Conservation (phyloP, 1,284 basidiomycete species). For the Macrocystidia cucumis region DNA sequence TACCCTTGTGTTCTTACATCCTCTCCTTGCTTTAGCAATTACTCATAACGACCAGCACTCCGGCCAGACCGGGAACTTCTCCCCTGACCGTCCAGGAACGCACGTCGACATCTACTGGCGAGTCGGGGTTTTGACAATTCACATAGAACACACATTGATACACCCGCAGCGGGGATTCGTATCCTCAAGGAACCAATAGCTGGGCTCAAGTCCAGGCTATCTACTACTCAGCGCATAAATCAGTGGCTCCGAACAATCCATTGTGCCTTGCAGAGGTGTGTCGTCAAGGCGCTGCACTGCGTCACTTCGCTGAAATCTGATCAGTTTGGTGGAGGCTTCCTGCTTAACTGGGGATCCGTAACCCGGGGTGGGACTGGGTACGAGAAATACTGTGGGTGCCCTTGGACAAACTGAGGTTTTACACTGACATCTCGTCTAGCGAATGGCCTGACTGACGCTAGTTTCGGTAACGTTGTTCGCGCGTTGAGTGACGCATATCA, state of each 20-base stretch:
- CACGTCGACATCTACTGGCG: constrained; percentile 43
- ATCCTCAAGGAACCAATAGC: constrained; percentile 35
- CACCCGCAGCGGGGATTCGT: constrained; percentile 34
- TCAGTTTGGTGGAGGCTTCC: constrained; percentile 40
- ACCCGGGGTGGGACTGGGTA: constrained; percentile 38
- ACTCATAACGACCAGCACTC: constrained; percentile 40
- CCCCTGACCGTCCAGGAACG: constrained; percentile 33
- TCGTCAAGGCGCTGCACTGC: not conserved
- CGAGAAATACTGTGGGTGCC: constrained; percentile 35
- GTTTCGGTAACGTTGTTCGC: constrained; percentile 27
- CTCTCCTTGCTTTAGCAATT: constrained; percentile 23
- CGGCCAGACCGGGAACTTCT: constrained; percentile 35
- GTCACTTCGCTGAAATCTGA: not conserved
- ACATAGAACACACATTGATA: not conserved
- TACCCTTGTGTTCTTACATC: not conserved
- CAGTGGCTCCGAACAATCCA: constrained; percentile 35
- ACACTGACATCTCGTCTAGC: constrained; percentile 15
- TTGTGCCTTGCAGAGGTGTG: constrained; percentile 40
- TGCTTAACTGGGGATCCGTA: constrained; percentile 33
- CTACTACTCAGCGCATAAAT: constrained; percentile 35
- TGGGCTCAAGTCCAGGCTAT: constrained; percentile 41
- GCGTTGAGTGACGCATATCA: too few relatives aligned
- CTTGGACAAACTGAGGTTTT: not conserved
- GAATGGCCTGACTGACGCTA: constrained; percentile 31
- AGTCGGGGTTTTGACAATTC: too few relatives aligned